Percentiles rank a stretch among this genome's conserved stretches.
Conservation (phyloP, 2,329 filamentous ascomycete species). For the Annulohypoxylon truncatum region DNA sequence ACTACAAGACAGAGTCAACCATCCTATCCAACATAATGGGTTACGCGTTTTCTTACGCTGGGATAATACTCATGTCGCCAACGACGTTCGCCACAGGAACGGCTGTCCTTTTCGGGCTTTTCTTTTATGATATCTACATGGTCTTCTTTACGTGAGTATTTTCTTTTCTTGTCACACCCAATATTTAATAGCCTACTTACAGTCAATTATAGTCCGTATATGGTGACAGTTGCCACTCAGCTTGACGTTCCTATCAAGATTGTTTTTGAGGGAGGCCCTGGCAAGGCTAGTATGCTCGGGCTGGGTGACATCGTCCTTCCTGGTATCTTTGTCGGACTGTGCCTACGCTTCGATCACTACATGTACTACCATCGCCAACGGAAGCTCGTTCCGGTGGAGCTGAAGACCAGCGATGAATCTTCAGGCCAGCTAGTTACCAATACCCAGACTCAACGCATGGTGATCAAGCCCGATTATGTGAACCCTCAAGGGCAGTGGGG, state of each 20-base stretch:
- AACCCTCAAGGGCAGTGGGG: constrained; percentile 81
- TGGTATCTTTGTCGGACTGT: constrained; percentile 88
- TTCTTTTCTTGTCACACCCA: background rate
- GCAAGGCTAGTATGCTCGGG: constrained; percentile 83
- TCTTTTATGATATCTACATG: constrained; percentile 95
- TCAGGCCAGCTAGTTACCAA: constrained; percentile 52
- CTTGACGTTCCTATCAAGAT: constrained; percentile 95
- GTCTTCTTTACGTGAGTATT: constrained; percentile 80
- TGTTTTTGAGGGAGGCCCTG: constrained; percentile 73
- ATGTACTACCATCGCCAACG: constrained; percentile 80
- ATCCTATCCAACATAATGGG: constrained; percentile 86
- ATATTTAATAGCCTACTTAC: constrained; percentile 36
- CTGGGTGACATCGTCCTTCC: constrained; percentile 95
- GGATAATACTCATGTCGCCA: constrained; percentile 85
- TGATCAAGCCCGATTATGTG: constrained; percentile 64
- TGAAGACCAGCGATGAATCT: constrained; percentile 48
- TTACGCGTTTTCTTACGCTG: constrained; percentile 86
- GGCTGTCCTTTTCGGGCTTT: constrained; percentile 80
- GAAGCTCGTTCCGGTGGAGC: constrained; percentile 57
- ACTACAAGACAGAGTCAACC: constrained; percentile 71
- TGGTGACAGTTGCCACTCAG: constrained; percentile 88
- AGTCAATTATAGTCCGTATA: constrained; percentile 69
- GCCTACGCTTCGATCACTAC: constrained; percentile 91
- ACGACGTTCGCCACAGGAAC: constrained; percentile 88
- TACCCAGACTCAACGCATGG: constrained; percentile 56